Base-by-base conservation (phyloP, 2,329 filamentous ascomycete species). In the Trichoderma cornu-damae region DNA sequence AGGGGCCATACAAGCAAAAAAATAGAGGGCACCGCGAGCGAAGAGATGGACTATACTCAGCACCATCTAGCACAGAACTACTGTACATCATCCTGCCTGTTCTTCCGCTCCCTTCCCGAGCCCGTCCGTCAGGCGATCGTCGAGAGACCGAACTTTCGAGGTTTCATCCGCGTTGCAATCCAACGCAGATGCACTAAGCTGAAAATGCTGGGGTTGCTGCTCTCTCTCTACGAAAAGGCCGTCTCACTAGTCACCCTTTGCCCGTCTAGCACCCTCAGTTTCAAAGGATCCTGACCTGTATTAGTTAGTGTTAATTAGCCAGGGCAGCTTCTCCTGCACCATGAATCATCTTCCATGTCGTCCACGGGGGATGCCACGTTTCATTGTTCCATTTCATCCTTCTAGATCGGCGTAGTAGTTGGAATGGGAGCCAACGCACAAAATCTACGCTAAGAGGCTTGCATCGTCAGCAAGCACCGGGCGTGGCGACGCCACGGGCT, bases 391-490 rank as follows among this genome's bases (percentile, higher is more conserved):
- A 55, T 38, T 47, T 22, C 51, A 44, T 28, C 30, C 40, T 55
- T 47, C 51, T 47, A 47, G 40, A 30, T 44, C 34, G 6, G 3
- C n/a, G 42, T 38, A 38, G 18, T 16, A 55, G 30, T 24, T 37
- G 32, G 42, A 47, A 47, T 47, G 24, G 42, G 30, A 26, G n/a
- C n/a, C n/a, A 35, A 26, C 38, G 51, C 51, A n/a, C 35, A 32
- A 30, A 55, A 47, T 20, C 5, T 30, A 22, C 51, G 34, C 51
- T 55, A 55, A 35, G 24, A 30, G 22, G 51, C 51, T 42, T 38
- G 51, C 42, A 55, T 55, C 51, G 51, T 55, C 51, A 55, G 51
- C 51, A 54, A 55, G 51, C 51, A 54, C 42, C 51, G 26, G 30
- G 20, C 20, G 51, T 42, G 22, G 42, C 51, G 51, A 28, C 42